Conservation (phyloP, 1,139 yeast genomes). For the Scheffersomyces parashehatae region DNA sequence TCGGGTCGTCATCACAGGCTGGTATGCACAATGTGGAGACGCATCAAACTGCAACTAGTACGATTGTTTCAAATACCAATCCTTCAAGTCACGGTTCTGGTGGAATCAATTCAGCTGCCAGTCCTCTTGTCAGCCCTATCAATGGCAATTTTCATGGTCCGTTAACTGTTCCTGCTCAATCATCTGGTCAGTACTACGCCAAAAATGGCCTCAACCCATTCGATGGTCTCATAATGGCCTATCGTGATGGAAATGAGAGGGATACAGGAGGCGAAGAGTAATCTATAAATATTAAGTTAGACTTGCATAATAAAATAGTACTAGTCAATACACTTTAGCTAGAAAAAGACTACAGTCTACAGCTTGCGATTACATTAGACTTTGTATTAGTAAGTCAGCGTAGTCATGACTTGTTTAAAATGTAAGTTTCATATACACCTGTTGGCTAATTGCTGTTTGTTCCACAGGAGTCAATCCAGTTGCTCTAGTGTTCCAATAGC, state of each 20-base stretch:
- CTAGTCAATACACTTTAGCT: too few relatives aligned
- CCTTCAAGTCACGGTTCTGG: conserved; percentile 3
- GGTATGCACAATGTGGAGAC: conserved; percentile 9
- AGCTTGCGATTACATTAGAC: not conserved
- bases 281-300: conserved; percentile 8
- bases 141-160: conserved; percentile 15
- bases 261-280: conserved; percentile 6
- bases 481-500: too few relatives aligned
- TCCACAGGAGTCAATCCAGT: too few relatives aligned
- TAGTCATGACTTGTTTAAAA: too few relatives aligned
- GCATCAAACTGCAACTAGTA: conserved; percentile 1
- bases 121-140: conserved; percentile 20
- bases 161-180: conserved; percentile 37
- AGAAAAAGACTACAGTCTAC: not conserved
- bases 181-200: conserved; percentile 38
- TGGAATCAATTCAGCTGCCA: conserved; percentile 5
- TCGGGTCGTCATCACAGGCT: conserved; percentile 24
- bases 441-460: too few relatives aligned
- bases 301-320: not conserved
- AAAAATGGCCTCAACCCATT: conserved; percentile 44
- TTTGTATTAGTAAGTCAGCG: too few relatives aligned
- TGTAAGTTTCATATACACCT: too few relatives aligned
- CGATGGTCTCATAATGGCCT: conserved; percentile 41
- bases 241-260: conserved; percentile 14
- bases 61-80: conserved; percentile 4